These are phyloP conservation scores for Trichothecium sympodiale DNA, from an alignment of 2,329 filamentous ascomycete species.

Conservation along the genomic window DNA sequence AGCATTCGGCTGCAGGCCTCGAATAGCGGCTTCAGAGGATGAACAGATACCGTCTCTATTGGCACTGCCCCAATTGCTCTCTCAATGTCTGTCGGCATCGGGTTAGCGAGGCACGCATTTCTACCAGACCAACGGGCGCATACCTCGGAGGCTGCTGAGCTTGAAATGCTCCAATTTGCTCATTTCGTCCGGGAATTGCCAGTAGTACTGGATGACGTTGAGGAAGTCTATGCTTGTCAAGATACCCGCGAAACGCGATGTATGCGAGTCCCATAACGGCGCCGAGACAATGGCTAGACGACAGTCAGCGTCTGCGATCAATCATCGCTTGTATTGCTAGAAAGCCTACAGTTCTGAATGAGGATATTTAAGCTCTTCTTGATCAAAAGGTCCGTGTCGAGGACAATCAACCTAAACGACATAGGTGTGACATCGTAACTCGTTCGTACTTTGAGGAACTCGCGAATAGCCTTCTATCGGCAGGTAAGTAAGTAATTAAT, in stretches of 20 bases:
- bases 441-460: constrained; percentile 91
- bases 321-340: not conserved
- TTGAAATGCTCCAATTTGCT: constrained; percentile 88
- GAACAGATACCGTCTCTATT: constrained; percentile 91
- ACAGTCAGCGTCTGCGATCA: constrained; percentile 8
- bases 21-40: constrained; percentile 81
- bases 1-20: constrained; percentile 94
- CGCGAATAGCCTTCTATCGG: constrained; percentile 71
- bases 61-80: constrained; percentile 83
- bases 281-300: constrained; percentile 87
- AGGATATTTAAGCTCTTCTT: constrained; percentile 96
- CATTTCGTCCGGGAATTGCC: constrained; percentile 86
- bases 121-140: constrained; percentile 10
- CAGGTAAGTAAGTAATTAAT: constrained; percentile 8
- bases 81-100: constrained; percentile 63
- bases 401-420: constrained; percentile 88
- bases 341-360: constrained; percentile 71
- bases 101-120: constrained; percentile 9
- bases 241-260: constrained; percentile 85
- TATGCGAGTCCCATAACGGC: constrained; percentile 90
- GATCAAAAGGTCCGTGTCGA: constrained; percentile 89
- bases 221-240: constrained; percentile 96
- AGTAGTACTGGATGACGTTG: constrained; percentile 98
- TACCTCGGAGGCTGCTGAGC: constrained; percentile 82
- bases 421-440: constrained; percentile 97